Conservation (phyloP, 257 asterid genomes). For the Thymus mandschuricus region DNA sequence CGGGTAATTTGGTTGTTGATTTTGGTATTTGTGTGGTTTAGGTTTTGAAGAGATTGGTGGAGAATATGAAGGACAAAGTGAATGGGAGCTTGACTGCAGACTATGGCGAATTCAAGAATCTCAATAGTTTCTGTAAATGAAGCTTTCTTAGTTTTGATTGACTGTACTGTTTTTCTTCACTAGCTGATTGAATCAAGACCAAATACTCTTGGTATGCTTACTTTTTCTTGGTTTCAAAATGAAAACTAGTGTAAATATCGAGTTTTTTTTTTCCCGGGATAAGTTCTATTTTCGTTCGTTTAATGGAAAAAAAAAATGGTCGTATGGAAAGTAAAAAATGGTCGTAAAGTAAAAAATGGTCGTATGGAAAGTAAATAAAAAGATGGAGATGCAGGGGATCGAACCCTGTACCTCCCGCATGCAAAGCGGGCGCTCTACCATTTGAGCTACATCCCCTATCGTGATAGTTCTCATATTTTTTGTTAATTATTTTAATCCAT, state of each 20-base stretch:
- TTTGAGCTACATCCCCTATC: constrained; percentile 95
- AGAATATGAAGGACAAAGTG: constrained; percentile 83
- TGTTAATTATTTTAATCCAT: too few relatives aligned
- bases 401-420: constrained; percentile 99
- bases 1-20: background rate
- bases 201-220: background rate
- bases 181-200: background rate
- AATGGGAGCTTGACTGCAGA: constrained; percentile 84
- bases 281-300: too few relatives aligned
- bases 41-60: constrained; percentile 78
- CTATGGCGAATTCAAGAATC: constrained; percentile 63
- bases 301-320: too few relatives aligned
- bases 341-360: too few relatives aligned
- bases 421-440: constrained; percentile 99
- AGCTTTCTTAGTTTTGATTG: background rate
- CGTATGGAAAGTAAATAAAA: too few relatives aligned
- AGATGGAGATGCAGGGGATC: constrained; percentile 83
- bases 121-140: constrained; percentile 11
- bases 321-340: too few relatives aligned
- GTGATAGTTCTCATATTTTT: too few relatives aligned
- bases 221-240: too few relatives aligned
- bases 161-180: background rate
- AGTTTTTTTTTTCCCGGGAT: too few relatives aligned
- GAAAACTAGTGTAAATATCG: too few relatives aligned
- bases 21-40: constrained; percentile 28